Conservation (phyloP, 2,329 filamentous ascomycete species). For the Colletotrichum spaethianum region DNA sequence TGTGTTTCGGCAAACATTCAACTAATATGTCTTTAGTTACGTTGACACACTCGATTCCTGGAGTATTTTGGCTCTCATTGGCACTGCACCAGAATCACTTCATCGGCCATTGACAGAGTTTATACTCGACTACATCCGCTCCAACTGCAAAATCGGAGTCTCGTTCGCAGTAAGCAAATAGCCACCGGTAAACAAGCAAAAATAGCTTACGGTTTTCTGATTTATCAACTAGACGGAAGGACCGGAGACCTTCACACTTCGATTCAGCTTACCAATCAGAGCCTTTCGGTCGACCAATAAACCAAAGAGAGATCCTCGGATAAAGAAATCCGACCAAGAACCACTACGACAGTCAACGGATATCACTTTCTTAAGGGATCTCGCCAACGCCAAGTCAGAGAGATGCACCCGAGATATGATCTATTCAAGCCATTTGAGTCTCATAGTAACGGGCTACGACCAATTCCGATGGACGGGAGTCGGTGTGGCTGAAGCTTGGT, state of each 20-base stretch:
- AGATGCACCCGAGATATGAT: rapidly evolving
- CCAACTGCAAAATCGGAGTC: not conserved
- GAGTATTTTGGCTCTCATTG: not conserved
- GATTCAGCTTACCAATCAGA: not conserved
- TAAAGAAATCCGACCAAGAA: not conserved
- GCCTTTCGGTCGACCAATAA: not conserved
- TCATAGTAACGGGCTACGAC: not conserved
- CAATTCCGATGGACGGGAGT: not conserved
- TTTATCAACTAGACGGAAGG: not conserved
- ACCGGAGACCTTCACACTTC: not conserved
- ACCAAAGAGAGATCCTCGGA: not conserved
- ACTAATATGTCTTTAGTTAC: not conserved
- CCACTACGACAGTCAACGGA: not conserved
- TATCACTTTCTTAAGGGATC: not conserved
- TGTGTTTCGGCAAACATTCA: not conserved
- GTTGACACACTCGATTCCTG: not conserved
- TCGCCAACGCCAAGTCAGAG: rapidly evolving
- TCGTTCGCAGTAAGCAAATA: not conserved
- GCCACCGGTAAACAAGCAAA: not conserved
- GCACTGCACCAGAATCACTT: not conserved
- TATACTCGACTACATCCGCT: not conserved
- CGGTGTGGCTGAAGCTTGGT: not conserved
- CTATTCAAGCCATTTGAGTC: not conserved
- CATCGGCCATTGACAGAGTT: not conserved
- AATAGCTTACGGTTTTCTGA: not conserved